Percentiles rank a stretch among this genome's conserved stretches.
Evolutionary conservation across 768 basidiomycete species (phyloP).

Genomic region (Galerina marginata): DNA sequence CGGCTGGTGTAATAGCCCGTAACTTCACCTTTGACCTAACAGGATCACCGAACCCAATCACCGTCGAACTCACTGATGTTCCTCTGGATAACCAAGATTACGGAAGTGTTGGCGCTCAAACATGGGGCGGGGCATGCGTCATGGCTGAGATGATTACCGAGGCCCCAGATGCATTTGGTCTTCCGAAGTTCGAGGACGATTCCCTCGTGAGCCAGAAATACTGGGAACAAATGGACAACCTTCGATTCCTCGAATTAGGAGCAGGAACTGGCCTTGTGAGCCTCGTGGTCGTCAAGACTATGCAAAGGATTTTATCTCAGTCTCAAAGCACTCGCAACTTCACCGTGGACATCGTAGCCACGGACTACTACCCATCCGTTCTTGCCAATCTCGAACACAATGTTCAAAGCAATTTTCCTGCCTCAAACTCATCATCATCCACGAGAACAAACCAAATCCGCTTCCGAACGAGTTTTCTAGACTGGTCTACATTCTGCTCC

Average conservation of each 20-base stretch:
- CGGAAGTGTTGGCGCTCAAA: conserved; percentile 80
- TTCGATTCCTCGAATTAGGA: conserved; percentile 77
- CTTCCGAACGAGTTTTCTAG: conserved; percentile 44
- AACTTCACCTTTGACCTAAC: conserved; percentile 49
- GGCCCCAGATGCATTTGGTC: conserved; percentile 44
- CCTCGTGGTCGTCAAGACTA: conserved; percentile 56
- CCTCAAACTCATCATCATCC: neutral
- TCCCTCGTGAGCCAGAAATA: too few species aligned
- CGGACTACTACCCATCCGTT: conserved; percentile 80
- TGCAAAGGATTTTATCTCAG: conserved; percentile 25
- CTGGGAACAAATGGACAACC: neutral
- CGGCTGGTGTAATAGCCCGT: conserved; percentile 63
- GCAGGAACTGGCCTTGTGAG: conserved; percentile 87
- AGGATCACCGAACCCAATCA: conserved; percentile 21
- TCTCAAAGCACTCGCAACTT: neutral
- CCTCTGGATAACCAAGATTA: conserved; percentile 75
- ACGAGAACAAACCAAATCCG: conserved; percentile 11
- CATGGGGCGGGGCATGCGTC: conserved; percentile 87
- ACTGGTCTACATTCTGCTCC: conserved; percentile 58
- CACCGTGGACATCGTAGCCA: conserved; percentile 56
- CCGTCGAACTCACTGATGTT: conserved; percentile 65
- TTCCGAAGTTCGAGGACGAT: neutral
- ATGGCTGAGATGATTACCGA: conserved; percentile 76
- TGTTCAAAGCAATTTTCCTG: conserved; percentile 57
- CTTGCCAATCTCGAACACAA: conserved; percentile 72